Evolutionary conservation across 106 monocot genomes (phyloP).

Genomic region (Posidonia australis): DNA sequence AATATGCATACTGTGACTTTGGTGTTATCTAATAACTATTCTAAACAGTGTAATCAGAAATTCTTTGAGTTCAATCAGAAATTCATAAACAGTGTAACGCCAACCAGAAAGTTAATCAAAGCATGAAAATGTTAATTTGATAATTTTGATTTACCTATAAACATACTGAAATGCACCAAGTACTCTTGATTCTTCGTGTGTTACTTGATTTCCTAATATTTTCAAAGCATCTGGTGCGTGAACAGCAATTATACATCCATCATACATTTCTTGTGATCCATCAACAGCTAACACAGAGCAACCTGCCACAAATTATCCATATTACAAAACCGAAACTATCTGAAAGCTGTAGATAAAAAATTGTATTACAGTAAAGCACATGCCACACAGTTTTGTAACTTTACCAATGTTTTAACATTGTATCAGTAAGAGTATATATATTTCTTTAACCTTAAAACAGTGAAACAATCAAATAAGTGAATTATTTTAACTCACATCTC

Average conservation of each 20-base stretch:
- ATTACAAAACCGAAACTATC: too few relatives aligned
- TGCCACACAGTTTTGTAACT: too few relatives aligned
- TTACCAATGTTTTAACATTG: too few relatives aligned
- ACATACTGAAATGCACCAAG: slow-evolving; percentile 91
- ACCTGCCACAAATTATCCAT: slow-evolving; percentile 31
- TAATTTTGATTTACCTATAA: slow-evolving; percentile 36
- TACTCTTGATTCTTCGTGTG: slow-evolving; percentile 63
- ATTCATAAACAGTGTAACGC: too few relatives aligned
- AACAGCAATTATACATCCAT: slow-evolving; percentile 57
- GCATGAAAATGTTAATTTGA: background rate
- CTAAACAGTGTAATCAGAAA: too few relatives aligned
- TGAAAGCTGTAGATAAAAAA: background rate
- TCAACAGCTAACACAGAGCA: slow-evolving; percentile 40
- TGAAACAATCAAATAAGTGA: too few relatives aligned
- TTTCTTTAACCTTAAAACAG: too few relatives aligned
- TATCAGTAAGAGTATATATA: too few relatives aligned
- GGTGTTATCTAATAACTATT: too few relatives aligned
- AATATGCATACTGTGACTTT: too few relatives aligned
- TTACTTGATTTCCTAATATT: slow-evolving; percentile 63
- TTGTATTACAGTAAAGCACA: too few relatives aligned
- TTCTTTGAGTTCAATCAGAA: background rate
- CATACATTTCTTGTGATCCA: slow-evolving; percentile 51
- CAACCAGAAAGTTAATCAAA: background rate
- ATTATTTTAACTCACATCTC: too few relatives aligned
- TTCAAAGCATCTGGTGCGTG: slow-evolving; percentile 82